Evolutionary conservation across 805 yeast species (phyloP), one percentile per base, ranked within the genome.

Genomic region (Lachancea cidri): DNA sequence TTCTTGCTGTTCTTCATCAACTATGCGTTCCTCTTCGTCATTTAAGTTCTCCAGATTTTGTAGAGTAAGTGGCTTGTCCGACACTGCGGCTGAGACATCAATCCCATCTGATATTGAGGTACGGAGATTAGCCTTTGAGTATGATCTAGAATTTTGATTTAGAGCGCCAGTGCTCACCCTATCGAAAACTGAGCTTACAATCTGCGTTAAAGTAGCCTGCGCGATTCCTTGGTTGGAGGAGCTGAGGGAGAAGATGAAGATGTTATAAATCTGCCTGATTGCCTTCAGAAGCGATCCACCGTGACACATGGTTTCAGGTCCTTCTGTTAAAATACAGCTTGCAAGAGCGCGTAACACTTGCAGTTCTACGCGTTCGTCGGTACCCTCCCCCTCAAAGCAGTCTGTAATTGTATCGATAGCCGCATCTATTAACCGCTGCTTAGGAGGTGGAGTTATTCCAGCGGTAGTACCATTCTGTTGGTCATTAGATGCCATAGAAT

Each of bases 281-380:
- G 98, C 97, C 57, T 85, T 86, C 46, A 93, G 69, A 39, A 93
- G 69, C 1, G 89, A 78, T 6, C 88, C 85, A 2, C 98, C 98
- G 57, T 93, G 98, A 35, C 66, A 61, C n/a, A 57, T 42, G 16
- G 88, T 86, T 19, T 89, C 85, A 62, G 85, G 72, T 27, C 76
- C 74, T 45, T 83, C 89, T 47, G 86, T 84, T 25, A 91, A 71
- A 13, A 88, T 83, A 38, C 95, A 91, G 47, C 93, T 87, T 59
- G 91, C 82, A 38, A 94, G 69, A 0, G 97, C 97, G 55, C 95
- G 79, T 24, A 91, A 83, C 9, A 93, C 91, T 65, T 94, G 98
- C 42, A 93, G 67, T 67, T 94, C 98, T 25, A 94, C 78, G 43
- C 75, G 79, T 17, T 85, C 85, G 58, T 89, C 95, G 0, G 98